Conservation (phyloP, 1,284 basidiomycete genomes). For the Agaricales sp. region DNA sequence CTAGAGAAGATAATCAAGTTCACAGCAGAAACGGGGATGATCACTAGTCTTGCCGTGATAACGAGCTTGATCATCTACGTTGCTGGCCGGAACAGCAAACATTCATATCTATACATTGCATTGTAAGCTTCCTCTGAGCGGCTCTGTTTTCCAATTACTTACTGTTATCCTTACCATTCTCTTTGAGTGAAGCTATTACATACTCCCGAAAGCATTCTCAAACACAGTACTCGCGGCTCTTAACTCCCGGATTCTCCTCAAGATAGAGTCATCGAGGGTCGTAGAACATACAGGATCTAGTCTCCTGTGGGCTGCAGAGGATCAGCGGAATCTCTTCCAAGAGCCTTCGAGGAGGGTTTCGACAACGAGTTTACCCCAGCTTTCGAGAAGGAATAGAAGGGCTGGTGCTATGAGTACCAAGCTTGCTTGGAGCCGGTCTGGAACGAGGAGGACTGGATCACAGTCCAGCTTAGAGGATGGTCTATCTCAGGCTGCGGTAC, state of each 20-base stretch:
- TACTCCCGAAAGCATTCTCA: neutral
- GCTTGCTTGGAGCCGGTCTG: too few relatives aligned
- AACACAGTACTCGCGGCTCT: neutral
- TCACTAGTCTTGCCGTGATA: neutral
- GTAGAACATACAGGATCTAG: neutral
- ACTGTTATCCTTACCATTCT: neutral
- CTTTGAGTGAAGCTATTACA: neutral
- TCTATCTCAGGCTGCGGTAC: too few relatives aligned
- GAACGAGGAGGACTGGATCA: too few relatives aligned
- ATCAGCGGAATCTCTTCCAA: too few relatives aligned
- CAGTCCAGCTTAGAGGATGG: too few relatives aligned
- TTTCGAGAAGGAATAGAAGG: too few relatives aligned
- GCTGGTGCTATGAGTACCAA: too few relatives aligned
- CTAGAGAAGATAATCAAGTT: neutral
- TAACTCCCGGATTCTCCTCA: neutral
- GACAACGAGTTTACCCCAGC: too few relatives aligned
- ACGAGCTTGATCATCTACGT: neutral
- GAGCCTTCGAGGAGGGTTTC: too few relatives aligned
- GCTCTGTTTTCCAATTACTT: neutral
- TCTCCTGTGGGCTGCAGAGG: neutral
- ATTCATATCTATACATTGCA: neutral
- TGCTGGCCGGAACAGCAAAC: neutral
- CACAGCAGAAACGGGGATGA: neutral
- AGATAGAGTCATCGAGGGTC: neutral
- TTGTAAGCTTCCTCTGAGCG: neutral